Evolutionary conservation across 208 protist species (phyloP).

Genomic region (Leishmania turanica): DNA sequence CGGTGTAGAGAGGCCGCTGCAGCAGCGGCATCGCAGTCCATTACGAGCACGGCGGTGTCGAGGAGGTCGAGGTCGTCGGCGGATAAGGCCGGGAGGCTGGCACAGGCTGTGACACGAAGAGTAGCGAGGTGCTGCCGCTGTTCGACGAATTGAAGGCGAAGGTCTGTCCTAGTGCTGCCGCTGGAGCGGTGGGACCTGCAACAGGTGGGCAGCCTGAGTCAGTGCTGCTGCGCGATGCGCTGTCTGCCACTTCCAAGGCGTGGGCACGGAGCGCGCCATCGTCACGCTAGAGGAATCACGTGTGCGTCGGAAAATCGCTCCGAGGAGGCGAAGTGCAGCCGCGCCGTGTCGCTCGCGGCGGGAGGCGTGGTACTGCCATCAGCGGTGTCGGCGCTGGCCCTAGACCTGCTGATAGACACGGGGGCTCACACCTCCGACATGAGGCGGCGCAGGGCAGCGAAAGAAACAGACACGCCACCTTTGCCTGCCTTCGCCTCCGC

Average conservation of each 20-base stretch:
- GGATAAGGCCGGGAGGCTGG: not conserved
- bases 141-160: not conserved
- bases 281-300: not conserved
- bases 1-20: not conserved
- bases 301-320: not conserved
- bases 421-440: conserved; percentile 25
- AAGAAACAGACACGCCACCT: conserved; percentile 17
- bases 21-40: not conserved
- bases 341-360: not conserved
- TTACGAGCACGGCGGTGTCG: not conserved
- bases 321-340: not conserved
- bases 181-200: not conserved
- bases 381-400: not conserved
- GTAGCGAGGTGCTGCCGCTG: not conserved
- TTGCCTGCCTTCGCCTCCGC: not conserved
- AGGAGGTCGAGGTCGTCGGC: not conserved
- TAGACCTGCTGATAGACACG: conserved; percentile 13
- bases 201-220: not conserved
- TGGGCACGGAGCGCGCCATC: not conserved
- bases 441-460: conserved; percentile 18
- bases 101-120: not conserved
- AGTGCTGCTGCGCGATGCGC: not conserved
- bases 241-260: not conserved
- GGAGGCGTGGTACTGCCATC: not conserved
- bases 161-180: not conserved